Conservation (phyloP, 345 rosid species). For the Sonneratia caseolaris region DNA sequence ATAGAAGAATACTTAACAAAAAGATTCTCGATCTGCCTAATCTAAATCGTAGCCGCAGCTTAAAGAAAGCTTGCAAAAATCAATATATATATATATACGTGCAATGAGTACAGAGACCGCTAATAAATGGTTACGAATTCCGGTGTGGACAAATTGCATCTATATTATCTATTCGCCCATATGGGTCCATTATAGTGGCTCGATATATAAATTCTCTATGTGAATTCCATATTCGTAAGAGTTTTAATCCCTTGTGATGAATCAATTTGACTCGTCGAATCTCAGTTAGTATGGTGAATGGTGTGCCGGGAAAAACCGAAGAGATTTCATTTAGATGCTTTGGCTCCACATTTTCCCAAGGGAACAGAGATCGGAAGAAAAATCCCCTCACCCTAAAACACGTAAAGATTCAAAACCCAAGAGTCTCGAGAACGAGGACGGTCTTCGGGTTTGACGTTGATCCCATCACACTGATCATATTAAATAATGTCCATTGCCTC, state of each 20-base stretch:
- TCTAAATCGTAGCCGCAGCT: neutral
- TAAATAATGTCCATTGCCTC: constrained; percentile 7
- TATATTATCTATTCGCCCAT: too few relatives aligned
- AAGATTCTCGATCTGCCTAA: neutral
- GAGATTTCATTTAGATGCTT: constrained; percentile 7
- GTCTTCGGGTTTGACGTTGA: constrained; percentile 12
- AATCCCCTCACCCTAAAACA: constrained; percentile 6
- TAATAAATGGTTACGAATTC: neutral
- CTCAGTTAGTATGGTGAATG: too few relatives aligned
- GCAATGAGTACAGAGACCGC: neutral
- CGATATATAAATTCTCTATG: too few relatives aligned
- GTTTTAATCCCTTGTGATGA: too few relatives aligned
- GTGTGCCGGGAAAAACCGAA: neutral
- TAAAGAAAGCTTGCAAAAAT: neutral
- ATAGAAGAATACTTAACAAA: neutral
- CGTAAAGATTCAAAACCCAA: constrained; percentile 1
- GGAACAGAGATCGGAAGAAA: neutral
- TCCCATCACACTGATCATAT: constrained; percentile 2
- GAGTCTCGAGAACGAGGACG: neutral
- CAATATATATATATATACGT: too few relatives aligned
- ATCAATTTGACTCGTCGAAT: too few relatives aligned
- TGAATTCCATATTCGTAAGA: too few relatives aligned
- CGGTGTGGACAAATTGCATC: neutral
- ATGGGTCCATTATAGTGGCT: too few relatives aligned
- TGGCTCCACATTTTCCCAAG: constrained; percentile 3